A percentile compares a stretch with the other conserved stretches of the same genome.
Conservation (phyloP, 305 asterid species). For the Fraxinus albicans region DNA sequence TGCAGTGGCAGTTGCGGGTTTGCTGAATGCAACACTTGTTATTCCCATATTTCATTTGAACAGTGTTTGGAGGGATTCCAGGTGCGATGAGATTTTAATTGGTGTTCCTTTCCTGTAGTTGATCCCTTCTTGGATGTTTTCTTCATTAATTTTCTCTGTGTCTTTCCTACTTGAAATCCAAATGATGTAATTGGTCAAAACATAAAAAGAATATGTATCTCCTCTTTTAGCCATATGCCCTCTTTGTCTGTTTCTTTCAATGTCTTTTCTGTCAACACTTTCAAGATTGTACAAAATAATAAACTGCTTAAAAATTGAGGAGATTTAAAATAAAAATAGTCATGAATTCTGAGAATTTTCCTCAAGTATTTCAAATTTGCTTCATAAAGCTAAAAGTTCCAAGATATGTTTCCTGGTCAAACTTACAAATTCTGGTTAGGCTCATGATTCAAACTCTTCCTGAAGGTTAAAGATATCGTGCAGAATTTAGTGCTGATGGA, state of each 20-base stretch:
- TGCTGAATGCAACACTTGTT: conserved; percentile 96
- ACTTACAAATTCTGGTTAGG: not conserved
- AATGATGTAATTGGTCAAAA: not conserved
- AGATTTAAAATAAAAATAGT: not conserved
- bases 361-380: not conserved
- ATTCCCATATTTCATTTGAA: conserved; percentile 95
- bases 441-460: not conserved
- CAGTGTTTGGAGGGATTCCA: conserved; percentile 97
- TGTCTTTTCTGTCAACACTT: not conserved
- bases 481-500: not conserved
- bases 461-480: not conserved
- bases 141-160: not conserved
- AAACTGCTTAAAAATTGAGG: not conserved
- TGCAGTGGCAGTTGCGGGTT: conserved; percentile 96
- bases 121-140: conserved; percentile 11
- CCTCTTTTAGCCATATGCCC: not conserved
- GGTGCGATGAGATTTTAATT: conserved; percentile 44
- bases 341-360: not conserved
- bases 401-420: no score
- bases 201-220: not conserved
- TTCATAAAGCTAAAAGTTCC: not conserved
- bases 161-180: not conserved
- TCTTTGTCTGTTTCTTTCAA: not conserved
- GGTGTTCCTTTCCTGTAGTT: not conserved
- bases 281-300: not conserved